A percentile compares a stretch with the other conserved stretches of the same genome.
Conservation (phyloP, 257 asterid genomes). For the Echium plantagineum region DNA sequence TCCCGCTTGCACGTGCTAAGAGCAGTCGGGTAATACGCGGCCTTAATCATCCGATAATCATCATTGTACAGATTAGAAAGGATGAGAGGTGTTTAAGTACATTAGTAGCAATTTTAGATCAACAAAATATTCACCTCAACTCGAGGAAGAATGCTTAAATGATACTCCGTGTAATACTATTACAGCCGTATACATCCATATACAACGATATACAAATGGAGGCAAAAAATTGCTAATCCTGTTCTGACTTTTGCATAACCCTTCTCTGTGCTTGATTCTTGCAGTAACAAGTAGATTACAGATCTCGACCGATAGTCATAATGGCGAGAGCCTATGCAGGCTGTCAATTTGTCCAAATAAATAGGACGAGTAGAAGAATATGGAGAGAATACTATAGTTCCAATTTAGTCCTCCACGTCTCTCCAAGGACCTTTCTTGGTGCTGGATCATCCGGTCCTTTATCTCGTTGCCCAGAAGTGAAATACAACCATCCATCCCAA, state of each 20-base stretch:
- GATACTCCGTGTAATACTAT: no score
- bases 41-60: no score
- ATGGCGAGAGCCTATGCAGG: no score
- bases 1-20: no score
- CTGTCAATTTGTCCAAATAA: background rate
- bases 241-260: background rate
- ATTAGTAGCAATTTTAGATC: background rate
- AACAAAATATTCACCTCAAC: background rate
- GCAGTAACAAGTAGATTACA: no score
- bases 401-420: slow-evolving; percentile 83
- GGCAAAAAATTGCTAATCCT: background rate
- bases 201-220: background rate
- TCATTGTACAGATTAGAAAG: background rate
- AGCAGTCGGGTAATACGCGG: no score
- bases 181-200: background rate
- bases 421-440: slow-evolving; percentile 79
- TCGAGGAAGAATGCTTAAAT: background rate
- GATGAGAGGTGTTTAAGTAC: background rate
- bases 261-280: background rate
- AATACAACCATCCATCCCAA: slow-evolving; percentile 88
- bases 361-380: slow-evolving; percentile 3
- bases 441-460: slow-evolving; percentile 75
- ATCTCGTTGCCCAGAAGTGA: slow-evolving; percentile 92
- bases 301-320: no score
- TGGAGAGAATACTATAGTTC: slow-evolving; percentile 23